Evolutionary conservation across 2,329 filamentous ascomycete species (phyloP), one percentile per base, ranked within the genome.

Genomic region (Colletotrichum plurivorum): DNA sequence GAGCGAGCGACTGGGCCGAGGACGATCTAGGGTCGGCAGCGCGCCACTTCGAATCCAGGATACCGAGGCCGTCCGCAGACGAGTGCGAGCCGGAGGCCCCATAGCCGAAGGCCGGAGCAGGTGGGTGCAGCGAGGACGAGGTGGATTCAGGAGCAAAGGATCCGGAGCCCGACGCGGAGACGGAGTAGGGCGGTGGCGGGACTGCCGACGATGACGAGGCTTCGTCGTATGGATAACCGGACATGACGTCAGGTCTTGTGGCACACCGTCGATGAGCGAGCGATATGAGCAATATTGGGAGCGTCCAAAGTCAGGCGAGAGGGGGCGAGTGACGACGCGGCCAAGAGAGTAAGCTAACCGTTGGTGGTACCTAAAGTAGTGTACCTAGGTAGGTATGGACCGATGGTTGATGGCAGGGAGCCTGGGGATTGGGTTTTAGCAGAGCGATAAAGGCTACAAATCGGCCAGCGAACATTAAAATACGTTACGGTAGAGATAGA

Each of bases 1-100:
- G 27, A 15, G 75, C 72, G n/a, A 82, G 73, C 18, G 83, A 83
- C 46, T 79, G 76, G 5, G 72, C 63, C 61, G 86, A 88, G 5
- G 85, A 87, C 43, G 81, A 78, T 46, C 86, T 82, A 31, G 85
- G 84, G 58, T 88, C 86, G 16, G 73, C 67, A 20, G 72, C 67
- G 49, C 78, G 67, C 71, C 72, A 63, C 45, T 70, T 70, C 18
- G 63, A 68, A 27, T 67, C 53, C 57, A 68, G 12, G 27, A 70
- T 51, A 15, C 51, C 51, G 49, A 48, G n/a, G 5, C 31, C 7
- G 12, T 45, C 48, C 16, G 25, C 20, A 5, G 61, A 20, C 8
- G 18, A 22, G 27, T 49, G 25, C 8, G 41, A 41, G 20, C 53
- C 36, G 39, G 65, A 53, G 10, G 39, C 53, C 4, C 45, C 59